These are phyloP conservation scores for Coelastrella sp. DNA, from an alignment of 139 green algal species.

Conservation along the genomic window DNA sequence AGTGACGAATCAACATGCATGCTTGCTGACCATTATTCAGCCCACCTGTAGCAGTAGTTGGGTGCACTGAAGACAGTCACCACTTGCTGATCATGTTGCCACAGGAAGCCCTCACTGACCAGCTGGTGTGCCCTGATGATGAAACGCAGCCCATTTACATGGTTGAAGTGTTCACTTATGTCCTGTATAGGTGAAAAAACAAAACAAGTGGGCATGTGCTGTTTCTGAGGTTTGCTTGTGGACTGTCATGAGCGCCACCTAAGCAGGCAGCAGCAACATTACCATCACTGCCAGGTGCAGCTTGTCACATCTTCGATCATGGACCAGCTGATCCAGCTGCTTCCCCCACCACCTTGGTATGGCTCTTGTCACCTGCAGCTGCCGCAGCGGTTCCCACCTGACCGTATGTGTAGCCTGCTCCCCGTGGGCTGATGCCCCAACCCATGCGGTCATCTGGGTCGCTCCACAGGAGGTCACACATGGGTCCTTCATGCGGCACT, in stretches of 20 bases:
- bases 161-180: slow-evolving; percentile 96
- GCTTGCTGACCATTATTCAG: not conserved
- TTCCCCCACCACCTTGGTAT: too few species aligned
- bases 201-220: not conserved
- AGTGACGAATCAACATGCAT: not conserved
- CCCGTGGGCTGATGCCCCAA: slow-evolving; percentile 92
- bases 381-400: slow-evolving; percentile 54
- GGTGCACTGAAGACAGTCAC: slow-evolving; percentile 98
- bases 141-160: slow-evolving; percentile 95
- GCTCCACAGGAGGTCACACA: slow-evolving; percentile 97
- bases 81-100: slow-evolving; percentile 88
- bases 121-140: slow-evolving; percentile 98
- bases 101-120: slow-evolving; percentile 92
- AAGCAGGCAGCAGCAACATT: not conserved
- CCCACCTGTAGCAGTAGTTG: slow-evolving; percentile 98
- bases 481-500: slow-evolving; percentile 96
- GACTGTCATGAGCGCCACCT: not conserved
- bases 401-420: slow-evolving; percentile 90
- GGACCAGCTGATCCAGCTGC: too few species aligned
- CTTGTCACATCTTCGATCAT: too few species aligned
- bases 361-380: not conserved
- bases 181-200: slow-evolving; percentile 49
- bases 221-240: too few species aligned
- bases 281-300: not conserved
- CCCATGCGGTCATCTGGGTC: slow-evolving; percentile 98